Base-by-base conservation (phyloP, 2,329 filamentous ascomycete genomes). In the Uncinocarpus reesii region DNA sequence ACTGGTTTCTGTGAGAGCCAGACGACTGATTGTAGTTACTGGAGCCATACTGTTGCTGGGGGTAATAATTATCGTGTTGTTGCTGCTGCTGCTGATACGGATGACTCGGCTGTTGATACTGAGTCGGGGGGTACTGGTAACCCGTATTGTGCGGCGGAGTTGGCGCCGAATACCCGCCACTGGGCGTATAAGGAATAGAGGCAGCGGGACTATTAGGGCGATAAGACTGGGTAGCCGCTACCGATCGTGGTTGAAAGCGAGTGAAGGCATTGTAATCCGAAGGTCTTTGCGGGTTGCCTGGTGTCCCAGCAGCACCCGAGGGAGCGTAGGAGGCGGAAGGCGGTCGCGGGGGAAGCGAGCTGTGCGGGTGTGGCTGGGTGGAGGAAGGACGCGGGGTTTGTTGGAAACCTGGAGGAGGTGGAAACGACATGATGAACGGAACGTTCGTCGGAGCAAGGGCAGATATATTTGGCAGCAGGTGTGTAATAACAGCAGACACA, bases 1-100 rank as follows among this genome's bases (percentile, higher is more conserved):
- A 95, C 0, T 89, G 86, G 62, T 93, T 94, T 16, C 89, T 89
- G 56, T 84, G 80, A 8, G 84, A 83, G 8, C 79, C 68, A 15
- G 75, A 68, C 42, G 70, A 67, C 56, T 76, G 76, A 21, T 71
- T 70, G 60, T 56, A 70, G 52, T 42, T 65, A 53, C 57, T 69
- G 44, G 71, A 66, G 53, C 74, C 71, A 60, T 72, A 72, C 54
- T 66, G 63, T 53, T 67, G 60, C 16, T 29, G 37, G 10, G 37
- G 18, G 20, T 42, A 48, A 35, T 48, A 48, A 13, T 28, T 23
- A 13, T 42, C 11, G 40, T 20, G n/a, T n/a, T n/a, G n/a, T n/a
- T n/a, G n/a, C n/a, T n/a, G n/a, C 23, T 43, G 41, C 18, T 46
- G 36, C 31, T 46, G 50, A 26, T 42, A 51, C n/a, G 55, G 54